Base-by-base conservation (phyloP, 2,329 filamentous ascomycete genomes). In the Fusarium odoratissimum region DNA sequence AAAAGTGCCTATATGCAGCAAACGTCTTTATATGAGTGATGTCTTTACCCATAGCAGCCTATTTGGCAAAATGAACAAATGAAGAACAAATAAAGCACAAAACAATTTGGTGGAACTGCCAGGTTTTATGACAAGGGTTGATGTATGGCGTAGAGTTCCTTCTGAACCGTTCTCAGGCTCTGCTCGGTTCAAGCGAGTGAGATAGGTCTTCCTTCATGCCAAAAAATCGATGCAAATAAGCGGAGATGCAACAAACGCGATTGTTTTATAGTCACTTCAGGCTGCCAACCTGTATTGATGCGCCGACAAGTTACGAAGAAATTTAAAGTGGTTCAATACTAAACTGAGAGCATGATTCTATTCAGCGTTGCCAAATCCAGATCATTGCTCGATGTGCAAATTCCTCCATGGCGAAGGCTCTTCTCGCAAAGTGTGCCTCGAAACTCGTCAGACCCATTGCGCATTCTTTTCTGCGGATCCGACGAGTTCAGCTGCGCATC, bases 381-480 rank as follows among this genome's bases (percentile, higher is more conserved):
- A 17, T 48, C 59, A 16, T 48, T 69, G 17, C 41, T 76, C n/a
- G 60, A 64, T 55, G 61, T 57, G 30, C 45, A 30, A 35, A 23
- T 64, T 28, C 19, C 60, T 28, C 41, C 56, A 59, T 60, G 68
- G 60, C 61, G 49, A 25, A 76, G 60, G 67, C 64, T 60, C 51
- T 66, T 75, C 23, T 77, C 78, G 16, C 73, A 75, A 19, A 64
- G 51, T 17, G 40, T 59, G 14, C 49, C 65, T 33, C 37, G 45
- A 28, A 72, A 49, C 42, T 23, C 67, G 21, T 84, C 86, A 1
- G 86, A 90, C 8, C 93, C 94, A 6, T 86, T 99, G 37, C 88
- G 91, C 38, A 94, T 99, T 60, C 88, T 99, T 8, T 99, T 98
- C 83, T 98, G 95, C 83, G 96, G 96, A 71, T 96, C 95, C 6